These are phyloP conservation scores for Cucurbita argyrosperma DNA, from an alignment of 306 rosid species.

Conservation along the genomic window DNA sequence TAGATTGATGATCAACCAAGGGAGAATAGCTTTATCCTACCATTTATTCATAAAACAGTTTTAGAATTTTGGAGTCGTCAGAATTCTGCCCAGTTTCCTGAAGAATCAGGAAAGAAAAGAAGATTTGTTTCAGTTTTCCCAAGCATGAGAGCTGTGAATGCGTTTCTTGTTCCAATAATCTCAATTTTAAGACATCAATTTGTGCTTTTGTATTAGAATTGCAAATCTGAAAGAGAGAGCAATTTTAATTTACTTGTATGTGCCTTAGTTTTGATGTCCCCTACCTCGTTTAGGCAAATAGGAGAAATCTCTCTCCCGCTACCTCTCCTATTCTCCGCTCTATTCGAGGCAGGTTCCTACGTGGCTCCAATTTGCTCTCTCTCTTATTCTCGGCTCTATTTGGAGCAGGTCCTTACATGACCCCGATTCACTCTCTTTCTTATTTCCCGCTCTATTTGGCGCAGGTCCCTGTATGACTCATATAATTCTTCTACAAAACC, in stretches of 20 bases:
- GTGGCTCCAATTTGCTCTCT: too few species aligned
- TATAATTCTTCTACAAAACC: too few species aligned
- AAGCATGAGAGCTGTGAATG: background rate
- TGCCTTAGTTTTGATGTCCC: too few species aligned
- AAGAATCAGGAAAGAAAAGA: background rate
- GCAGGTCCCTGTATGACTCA: too few species aligned
- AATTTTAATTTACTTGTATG: background rate
- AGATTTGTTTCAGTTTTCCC: background rate
- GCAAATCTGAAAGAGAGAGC: background rate
- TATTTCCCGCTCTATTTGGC: too few species aligned
- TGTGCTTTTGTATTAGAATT: background rate
- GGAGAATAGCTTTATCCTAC: background rate
- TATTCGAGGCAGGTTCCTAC: too few species aligned
- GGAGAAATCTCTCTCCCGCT: too few species aligned
- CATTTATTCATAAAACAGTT: background rate
- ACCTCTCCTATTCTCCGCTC: too few species aligned
- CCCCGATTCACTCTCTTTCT: too few species aligned
- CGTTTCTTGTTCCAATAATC: conserved; percentile 7
- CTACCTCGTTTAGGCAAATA: too few species aligned
- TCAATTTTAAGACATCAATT: background rate
- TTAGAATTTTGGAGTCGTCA: background rate
- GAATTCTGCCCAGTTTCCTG: background rate
- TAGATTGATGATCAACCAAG: conserved; percentile 44
- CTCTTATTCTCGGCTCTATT: too few species aligned
- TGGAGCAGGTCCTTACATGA: too few species aligned